A percentile compares a stretch with the other conserved stretches of the same genome.
phyloP scores from a whole-genome alignment of 208 protist genomes.

The Leishmania aethiopica region DNA sequence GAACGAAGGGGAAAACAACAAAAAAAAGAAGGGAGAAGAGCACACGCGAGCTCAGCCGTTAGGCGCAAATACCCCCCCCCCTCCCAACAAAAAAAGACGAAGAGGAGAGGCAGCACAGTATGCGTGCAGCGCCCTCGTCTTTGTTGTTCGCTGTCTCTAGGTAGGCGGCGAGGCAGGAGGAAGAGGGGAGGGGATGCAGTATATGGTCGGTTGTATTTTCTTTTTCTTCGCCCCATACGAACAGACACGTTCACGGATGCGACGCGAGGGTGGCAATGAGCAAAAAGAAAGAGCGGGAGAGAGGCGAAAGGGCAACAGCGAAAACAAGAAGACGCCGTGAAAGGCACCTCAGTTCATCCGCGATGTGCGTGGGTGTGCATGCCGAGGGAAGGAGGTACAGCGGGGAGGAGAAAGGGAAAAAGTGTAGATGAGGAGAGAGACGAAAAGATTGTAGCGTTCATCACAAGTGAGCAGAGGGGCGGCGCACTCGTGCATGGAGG shows the following conservation, averaged over 20 bases:
- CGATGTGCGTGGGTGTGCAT: background rate
- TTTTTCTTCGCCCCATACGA: background rate
- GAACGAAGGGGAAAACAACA: background rate
- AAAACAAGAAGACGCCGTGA: background rate
- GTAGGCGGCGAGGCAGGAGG: too few relatives aligned
- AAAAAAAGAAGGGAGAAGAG: background rate
- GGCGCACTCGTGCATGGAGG: slow-evolving; percentile 99
- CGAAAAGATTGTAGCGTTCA: slow-evolving; percentile 62
- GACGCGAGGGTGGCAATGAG: background rate
- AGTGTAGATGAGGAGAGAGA: background rate
- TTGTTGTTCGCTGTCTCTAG: too few relatives aligned
- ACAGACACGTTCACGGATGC: background rate
- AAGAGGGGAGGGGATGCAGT: too few relatives aligned
- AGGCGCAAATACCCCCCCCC: background rate
- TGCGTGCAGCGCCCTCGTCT: background rate
- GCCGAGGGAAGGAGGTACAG: background rate
- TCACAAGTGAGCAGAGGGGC: too few relatives aligned
- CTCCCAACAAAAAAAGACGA: background rate
- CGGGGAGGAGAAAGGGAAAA: background rate
- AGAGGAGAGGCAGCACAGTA: background rate
- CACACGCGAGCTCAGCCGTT: background rate
- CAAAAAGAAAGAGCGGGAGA: background rate
- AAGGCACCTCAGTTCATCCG: background rate
- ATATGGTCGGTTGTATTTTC: too few relatives aligned
- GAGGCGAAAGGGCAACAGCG: background rate